These are phyloP conservation scores for Crotalaria pallida DNA, from an alignment of 306 rosid species.

Conservation along the genomic window DNA sequence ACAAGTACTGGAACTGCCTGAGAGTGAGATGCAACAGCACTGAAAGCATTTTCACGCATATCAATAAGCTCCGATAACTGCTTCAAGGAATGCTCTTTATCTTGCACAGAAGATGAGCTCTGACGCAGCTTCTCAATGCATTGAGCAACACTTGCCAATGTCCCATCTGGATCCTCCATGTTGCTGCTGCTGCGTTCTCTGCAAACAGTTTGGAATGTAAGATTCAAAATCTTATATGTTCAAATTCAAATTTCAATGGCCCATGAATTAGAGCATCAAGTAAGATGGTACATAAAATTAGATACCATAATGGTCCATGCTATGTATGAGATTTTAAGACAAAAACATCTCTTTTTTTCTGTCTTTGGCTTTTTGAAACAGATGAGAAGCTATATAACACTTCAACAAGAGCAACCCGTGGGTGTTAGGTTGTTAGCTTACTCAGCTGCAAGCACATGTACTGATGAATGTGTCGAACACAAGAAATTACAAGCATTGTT, in stretches of 20 bases:
- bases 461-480: background rate
- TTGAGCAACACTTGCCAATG: conserved; percentile 97
- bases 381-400: background rate
- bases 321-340: background rate
- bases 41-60: conserved; percentile 87
- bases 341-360: background rate
- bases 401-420: background rate
- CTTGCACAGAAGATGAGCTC: conserved; percentile 68
- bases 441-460: conserved; percentile 12
- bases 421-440: background rate
- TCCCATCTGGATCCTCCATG: conserved; percentile 99
- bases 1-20: conserved; percentile 99
- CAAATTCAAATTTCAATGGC: conserved; percentile 7
- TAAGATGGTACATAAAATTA: conserved; percentile 4
- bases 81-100: conserved; percentile 79
- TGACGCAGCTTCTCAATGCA: conserved; percentile 96
- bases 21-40: conserved; percentile 99
- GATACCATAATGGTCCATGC: background rate
- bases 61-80: conserved; percentile 83
- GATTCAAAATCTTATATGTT: background rate
- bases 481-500: conserved; percentile 1
- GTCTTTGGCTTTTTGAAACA: background rate
- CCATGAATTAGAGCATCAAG: conserved; percentile 21
- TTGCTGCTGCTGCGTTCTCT: conserved; percentile 79
- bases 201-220: conserved; percentile 34